Percentiles rank a stretch among this genome's conserved stretches.
phyloP scores from a whole-genome alignment of 495 filamentous ascomycete species.

The Venustampulla echinocandica region DNA sequence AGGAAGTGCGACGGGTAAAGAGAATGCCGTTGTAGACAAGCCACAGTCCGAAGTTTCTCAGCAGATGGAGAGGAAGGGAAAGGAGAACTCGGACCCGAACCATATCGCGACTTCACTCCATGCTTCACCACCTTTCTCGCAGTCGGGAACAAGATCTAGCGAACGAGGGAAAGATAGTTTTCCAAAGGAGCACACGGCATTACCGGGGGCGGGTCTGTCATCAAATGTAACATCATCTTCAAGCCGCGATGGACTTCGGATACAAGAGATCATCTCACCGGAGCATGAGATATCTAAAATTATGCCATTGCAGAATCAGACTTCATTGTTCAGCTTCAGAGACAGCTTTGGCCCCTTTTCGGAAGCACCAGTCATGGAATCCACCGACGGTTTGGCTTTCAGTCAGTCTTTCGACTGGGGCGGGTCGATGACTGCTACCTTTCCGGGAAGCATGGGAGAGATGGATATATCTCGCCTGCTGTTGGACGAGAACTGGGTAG shows the following conservation, averaged over 20 bases:
- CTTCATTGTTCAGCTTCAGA: conserved; percentile 13
- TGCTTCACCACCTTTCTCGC: background rate
- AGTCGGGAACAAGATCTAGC: background rate
- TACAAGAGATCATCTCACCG: conserved; percentile 20
- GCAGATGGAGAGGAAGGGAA: background rate
- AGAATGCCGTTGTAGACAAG: background rate
- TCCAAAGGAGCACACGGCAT: background rate
- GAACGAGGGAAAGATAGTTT: background rate
- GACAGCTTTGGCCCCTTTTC: conserved; percentile 28
- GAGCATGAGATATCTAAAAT: conserved; percentile 9
- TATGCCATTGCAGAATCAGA: conserved; percentile 10
- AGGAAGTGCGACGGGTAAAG: background rate
- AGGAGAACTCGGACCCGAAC: background rate
- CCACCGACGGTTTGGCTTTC: conserved; percentile 15
- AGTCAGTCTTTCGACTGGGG: conserved; percentile 20
- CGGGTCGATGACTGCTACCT: conserved; percentile 13
- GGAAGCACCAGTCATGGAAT: conserved; percentile 19
- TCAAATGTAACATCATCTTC: conserved; percentile 7
- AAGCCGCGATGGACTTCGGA: conserved; percentile 18
- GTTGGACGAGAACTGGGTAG: conserved; percentile 33
- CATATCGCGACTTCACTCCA: background rate
- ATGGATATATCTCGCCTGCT: conserved; percentile 43
- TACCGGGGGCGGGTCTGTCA: background rate
- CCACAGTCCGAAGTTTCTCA: background rate
- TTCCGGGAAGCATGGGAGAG: conserved; percentile 26